A percentile compares a stretch with the other conserved stretches of the same genome.
These are phyloP conservation scores for Myriosclerotinia duriaeana DNA, from an alignment of 2,329 filamentous ascomycete genomes.

Conservation along the genomic window DNA sequence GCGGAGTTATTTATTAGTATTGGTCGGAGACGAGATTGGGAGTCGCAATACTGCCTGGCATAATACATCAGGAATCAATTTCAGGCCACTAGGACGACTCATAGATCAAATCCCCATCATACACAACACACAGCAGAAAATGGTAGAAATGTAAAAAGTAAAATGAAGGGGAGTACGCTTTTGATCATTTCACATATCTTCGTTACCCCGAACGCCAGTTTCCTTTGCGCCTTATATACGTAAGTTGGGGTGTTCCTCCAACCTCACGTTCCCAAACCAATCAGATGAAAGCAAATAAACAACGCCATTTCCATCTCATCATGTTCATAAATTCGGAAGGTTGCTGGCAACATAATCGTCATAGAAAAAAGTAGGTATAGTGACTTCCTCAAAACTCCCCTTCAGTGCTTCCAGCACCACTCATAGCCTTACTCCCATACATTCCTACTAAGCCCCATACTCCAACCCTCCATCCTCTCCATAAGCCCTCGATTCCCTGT, in stretches of 20 bases:
- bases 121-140: neutral
- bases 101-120: neutral
- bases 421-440: conserved; percentile 46
- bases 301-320: conserved; percentile 7
- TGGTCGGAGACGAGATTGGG: neutral
- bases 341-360: conserved; percentile 6
- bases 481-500: conserved; percentile 55
- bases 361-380: conserved; percentile 10
- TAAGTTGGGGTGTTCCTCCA: conserved; percentile 7
- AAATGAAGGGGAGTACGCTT: conserved; percentile 8
- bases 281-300: conserved; percentile 1
- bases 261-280: neutral
- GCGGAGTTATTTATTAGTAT: neutral
- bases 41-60: neutral
- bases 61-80: neutral
- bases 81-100: neutral
- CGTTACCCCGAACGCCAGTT: conserved; percentile 14
- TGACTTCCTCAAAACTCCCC: conserved; percentile 36
- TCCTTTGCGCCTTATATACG: conserved; percentile 12
- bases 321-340: neutral
- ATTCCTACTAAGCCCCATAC: conserved; percentile 57
- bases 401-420: conserved; percentile 34
- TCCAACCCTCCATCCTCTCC: conserved; percentile 58
- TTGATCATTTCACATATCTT: conserved; percentile 20
- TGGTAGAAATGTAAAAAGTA: neutral